These are phyloP conservation scores for Penicillium hesseltinei DNA, from an alignment of 2,329 filamentous ascomycete species.

Conservation along the genomic window DNA sequence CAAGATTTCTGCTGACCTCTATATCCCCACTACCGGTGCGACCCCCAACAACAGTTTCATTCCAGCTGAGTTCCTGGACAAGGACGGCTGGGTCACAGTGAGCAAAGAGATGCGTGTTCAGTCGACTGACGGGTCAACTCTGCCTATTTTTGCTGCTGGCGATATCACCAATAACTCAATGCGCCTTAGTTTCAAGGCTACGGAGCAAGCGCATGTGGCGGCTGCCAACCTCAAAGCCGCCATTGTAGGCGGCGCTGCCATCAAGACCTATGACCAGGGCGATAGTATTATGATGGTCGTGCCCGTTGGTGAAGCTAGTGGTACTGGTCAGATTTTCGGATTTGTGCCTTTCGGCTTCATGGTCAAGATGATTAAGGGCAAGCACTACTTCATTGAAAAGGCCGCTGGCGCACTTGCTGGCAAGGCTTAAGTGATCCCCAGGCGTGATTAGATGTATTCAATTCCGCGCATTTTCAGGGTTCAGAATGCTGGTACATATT, in stretches of 20 bases:
- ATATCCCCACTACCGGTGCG: constrained; percentile 54
- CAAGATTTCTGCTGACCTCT: constrained; percentile 50
- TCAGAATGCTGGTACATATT: background rate
- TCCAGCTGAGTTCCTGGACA: constrained; percentile 47
- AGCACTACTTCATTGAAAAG: constrained; percentile 40
- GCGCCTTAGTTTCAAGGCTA: constrained; percentile 28
- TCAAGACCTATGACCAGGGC: constrained; percentile 25
- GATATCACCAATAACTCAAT: constrained; percentile 32
- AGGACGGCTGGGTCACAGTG: constrained; percentile 50
- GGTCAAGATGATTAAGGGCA: constrained; percentile 46
- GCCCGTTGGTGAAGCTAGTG: constrained; percentile 27
- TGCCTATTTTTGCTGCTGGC: constrained; percentile 32
- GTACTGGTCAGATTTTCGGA: constrained; percentile 36
- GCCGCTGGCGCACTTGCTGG: constrained; percentile 16
- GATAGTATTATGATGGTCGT: constrained; percentile 30
- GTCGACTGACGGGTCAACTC: constrained; percentile 8
- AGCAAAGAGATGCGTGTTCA: constrained; percentile 38
- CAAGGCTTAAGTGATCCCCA: constrained; percentile 10
- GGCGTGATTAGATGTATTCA: background rate
- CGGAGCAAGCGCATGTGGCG: constrained; percentile 27
- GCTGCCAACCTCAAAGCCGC: constrained; percentile 30
- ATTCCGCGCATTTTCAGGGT: background rate
- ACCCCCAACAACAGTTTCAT: constrained; percentile 55
- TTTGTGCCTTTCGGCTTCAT: constrained; percentile 40
- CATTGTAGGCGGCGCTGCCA: constrained; percentile 20